Evolutionary conservation across 2,329 filamentous ascomycete genomes (phyloP), one percentile per base, ranked within the genome.

Genomic region (Colletotrichum zoysiae): DNA sequence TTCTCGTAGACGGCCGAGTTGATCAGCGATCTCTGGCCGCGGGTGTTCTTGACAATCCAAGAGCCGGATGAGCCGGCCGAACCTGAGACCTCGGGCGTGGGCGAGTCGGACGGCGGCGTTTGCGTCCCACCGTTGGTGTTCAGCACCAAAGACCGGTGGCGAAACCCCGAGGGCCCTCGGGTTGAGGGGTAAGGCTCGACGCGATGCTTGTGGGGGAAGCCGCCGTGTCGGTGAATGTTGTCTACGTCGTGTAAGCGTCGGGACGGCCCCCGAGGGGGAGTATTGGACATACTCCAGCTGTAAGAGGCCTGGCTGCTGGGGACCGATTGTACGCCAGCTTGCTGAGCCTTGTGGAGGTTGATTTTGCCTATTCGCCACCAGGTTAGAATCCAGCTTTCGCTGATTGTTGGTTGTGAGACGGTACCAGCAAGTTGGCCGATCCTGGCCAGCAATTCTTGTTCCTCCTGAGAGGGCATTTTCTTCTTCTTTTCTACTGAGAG

Each of bases 11-110:
- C 88, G 20, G 89, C 89, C 26, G 91, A 89, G 78, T 95, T 97
- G 81, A 97, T 96, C 51, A 97, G 84, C 80, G 97, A 93, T 78
- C 93, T 88, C 78, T 95, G 93, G 61, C 92, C 91, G 79, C 93
- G 93, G 61, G 86, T 91, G 9, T 58, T 72, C 78, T 91, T 93
- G 7, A 90, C 88, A 53, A 96, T 88, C 90, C 92, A 95, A 3
- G 89, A 81, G 33, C 76, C 76, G 33, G 81, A 80, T 3, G 83
- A 78, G 35, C 82, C 81, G 11, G 81, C 79, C 12, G 81, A 68
- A 11, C 80, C 77, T 51, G 77, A 77, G 20, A 69, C 70, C 40
- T 77, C 76, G 40, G 70, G 59, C 2, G 59, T 69, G 20, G 76
- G 74, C 63, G 70, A 74, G 12, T 74, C 75, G 66, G 74, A 77